Base-by-base conservation (phyloP, 371 early-diverging fungal species). In the Gilbertella persicaria region DNA sequence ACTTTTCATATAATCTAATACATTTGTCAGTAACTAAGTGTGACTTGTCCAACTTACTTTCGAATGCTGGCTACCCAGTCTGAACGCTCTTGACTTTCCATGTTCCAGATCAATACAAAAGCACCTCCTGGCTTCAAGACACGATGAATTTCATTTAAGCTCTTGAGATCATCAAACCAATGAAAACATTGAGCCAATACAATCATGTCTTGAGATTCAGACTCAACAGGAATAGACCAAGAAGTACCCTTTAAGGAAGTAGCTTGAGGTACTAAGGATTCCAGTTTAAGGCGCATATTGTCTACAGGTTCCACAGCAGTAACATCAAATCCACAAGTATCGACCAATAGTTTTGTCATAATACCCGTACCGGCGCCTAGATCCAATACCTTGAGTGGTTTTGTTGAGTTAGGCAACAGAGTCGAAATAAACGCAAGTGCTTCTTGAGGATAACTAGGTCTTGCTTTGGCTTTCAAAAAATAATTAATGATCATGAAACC, bases 121-220 rank as follows among this genome's bases (percentile, higher is more conserved):
- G 50, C 23, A 3, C 83, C 83, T 2, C 61, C 60, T 5, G 73
- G 69, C 40, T 76, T 72, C 43, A 83, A 50, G 0, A 81, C 73
- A 29, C 83, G 73, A 28, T 67, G 62, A n/a, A 79, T 64, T 49
- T 83, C 83, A 7, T 39, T 33, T 7, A 83, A 47, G 19, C 73
- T 67, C 24, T 64, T 47, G 6, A 72, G 41, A 43, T 73, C 68
- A 38, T 72, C 78, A 61, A 80, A 83, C 83, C 83, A 83, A 45
- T 83, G 83, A 35, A 81, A 83, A 6, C 80, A 78, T 46, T 83
- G 83, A 12, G 81, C 83, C 14, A 79, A 55, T 13, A 73, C 53
- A 2, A 83, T 69, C 3, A 56, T 64, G 25, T 79, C 75, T 21
- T 78, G 71, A 4, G 79, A 73, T 7, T 51, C 58, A 19, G 46